Base-by-base conservation (phyloP, 805 yeast species). In the Metschnikowia dekortorum region DNA sequence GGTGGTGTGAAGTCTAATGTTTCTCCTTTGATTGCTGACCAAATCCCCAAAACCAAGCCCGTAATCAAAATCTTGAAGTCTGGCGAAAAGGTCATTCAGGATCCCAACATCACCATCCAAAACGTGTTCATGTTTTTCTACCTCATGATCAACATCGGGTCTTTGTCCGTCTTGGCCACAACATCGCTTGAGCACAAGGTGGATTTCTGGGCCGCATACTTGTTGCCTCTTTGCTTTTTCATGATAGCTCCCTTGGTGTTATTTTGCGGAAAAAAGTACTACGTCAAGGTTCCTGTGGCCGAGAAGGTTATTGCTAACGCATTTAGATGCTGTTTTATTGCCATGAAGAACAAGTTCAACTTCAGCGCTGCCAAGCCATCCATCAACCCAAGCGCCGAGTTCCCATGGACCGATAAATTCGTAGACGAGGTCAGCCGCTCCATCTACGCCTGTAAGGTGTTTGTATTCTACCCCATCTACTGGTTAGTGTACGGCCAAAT, bases 1-100 rank as follows among this genome's bases (percentile, higher is more conserved):
- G 94, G 94, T 61, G 85, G 89, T 58, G 86, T 87, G 63, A 87
- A 87, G 65, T 75, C 90, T 36, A 85, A 86, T 60, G 81, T 87
- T 28, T 81, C 89, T 8, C 85, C 87, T 28, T 73, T 87, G 62
- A 81, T 87, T 62, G 91, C 89, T 41, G 87, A 61, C 47, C 65
- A 64, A 47, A 60, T 72, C 52, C 74, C 75, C 52, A 69, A 67
- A 48, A 66, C 66, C 37, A 61, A 61, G 52, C 75, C 77, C 18
- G 47, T 59, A 34, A 65, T 72, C 48, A 70, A 62, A 55, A 65
- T 65, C 9, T 65, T 69, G 57, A 67, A 68, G 54, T 53, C 65
- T 8, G 55, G 53, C 9, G 53, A 51, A 18, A 46, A 43, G 34
- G 57, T 55, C 11, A 37, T 55, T 8, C 51, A 51, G 41, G 55